Percentiles rank a stretch among this genome's conserved stretches.
Conservation (phyloP, 495 filamentous ascomycete species). For the Aspergillus leporis region DNA sequence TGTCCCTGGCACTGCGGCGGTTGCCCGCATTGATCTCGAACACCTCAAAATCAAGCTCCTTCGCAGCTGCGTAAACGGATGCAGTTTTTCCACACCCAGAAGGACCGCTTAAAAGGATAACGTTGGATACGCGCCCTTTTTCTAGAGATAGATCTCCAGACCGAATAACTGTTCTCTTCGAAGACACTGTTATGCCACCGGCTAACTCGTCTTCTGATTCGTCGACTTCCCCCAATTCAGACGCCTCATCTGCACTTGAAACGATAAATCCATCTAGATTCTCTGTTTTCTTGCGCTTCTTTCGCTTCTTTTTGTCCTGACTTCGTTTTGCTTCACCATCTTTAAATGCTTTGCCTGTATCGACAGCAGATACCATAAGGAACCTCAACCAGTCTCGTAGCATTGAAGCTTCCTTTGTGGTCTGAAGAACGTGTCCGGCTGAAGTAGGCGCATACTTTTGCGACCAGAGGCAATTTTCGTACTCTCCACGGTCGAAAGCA, state of each 20-base stretch:
- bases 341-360: constrained; percentile 53
- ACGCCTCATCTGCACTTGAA: constrained; percentile 76
- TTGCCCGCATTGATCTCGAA: constrained; percentile 90
- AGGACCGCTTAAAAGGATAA: constrained; percentile 85
- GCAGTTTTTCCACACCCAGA: constrained; percentile 93
- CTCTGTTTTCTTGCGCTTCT: constrained; percentile 65
- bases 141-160: constrained; percentile 48
- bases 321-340: constrained; percentile 46
- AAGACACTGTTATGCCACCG: constrained; percentile 36
- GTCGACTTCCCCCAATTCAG: constrained; percentile 71
- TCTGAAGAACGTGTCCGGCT: constrained; percentile 74
- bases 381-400: constrained; percentile 83
- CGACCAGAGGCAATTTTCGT: constrained; percentile 72
- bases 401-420: constrained; percentile 66
- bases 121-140: constrained; percentile 53
- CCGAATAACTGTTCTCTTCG: constrained; percentile 66
- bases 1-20: constrained; percentile 83
- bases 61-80: constrained; percentile 89
- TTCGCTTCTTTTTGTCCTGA: constrained; percentile 49
- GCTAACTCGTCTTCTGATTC: constrained; percentile 60
- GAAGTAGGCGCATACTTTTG: constrained; percentile 82
- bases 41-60: constrained; percentile 90
- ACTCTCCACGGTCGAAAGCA: constrained; percentile 78
- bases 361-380: constrained; percentile 72
- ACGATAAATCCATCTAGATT: constrained; percentile 85